Percentiles rank a stretch among this genome's conserved stretches.
phyloP scores from a whole-genome alignment of 2,329 filamentous ascomycete species.

The Alternaria panax region DNA sequence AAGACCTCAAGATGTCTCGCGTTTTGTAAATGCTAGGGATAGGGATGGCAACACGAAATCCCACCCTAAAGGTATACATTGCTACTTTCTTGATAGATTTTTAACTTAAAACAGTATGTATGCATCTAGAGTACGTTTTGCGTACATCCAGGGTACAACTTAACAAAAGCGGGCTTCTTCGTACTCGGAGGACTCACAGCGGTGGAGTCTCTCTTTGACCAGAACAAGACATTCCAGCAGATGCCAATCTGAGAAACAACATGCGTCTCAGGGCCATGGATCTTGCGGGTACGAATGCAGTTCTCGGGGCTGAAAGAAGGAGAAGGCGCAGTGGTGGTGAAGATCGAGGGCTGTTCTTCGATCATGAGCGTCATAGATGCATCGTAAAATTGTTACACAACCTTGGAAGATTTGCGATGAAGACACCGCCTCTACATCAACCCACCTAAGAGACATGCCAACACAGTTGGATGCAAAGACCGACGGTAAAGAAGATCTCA shows the following conservation, averaged over 20 bases:
- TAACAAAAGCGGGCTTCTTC: not conserved
- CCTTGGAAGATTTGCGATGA: not conserved
- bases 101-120: too few species aligned
- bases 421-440: too few species aligned
- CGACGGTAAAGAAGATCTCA: too few species aligned
- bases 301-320: not conserved
- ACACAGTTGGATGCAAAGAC: too few species aligned
- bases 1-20: not conserved
- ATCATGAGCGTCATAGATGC: not conserved
- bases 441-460: too few species aligned
- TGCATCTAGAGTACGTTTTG: too few species aligned
- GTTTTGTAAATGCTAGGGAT: not conserved
- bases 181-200: not conserved
- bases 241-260: not conserved
- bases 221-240: not conserved
- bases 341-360: not conserved
- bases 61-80: too few species aligned
- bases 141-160: too few species aligned
- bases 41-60: not conserved
- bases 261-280: not conserved
- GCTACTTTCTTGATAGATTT: too few species aligned
- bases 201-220: not conserved
- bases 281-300: not conserved
- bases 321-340: not conserved
- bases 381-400: not conserved